A percentile compares a stretch with the other conserved stretches of the same genome.
These are phyloP conservation scores for Tricholomella constricta DNA, from an alignment of 768 basidiomycete species.

Conservation along the genomic window DNA sequence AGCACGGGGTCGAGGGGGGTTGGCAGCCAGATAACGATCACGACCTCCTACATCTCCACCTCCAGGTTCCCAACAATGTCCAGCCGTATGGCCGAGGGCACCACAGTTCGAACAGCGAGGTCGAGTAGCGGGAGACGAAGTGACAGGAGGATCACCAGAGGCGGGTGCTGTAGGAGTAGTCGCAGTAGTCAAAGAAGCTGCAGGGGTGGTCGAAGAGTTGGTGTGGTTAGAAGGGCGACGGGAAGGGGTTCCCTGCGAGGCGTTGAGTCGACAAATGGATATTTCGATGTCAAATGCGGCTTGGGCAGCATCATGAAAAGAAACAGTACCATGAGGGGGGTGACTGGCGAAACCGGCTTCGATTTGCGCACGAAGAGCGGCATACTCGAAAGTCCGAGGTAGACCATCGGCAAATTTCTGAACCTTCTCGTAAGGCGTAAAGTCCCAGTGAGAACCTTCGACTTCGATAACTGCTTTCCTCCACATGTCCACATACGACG, in stretches of 20 bases:
- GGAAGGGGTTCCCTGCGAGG: not conserved
- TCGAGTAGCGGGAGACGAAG: not conserved
- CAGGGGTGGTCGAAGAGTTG: too few relatives aligned
- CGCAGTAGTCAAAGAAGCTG: not conserved
- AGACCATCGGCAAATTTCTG: constrained; percentile 2
- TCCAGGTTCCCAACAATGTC: constrained; percentile 3
- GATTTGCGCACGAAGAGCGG: not conserved
- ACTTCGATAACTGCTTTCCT: too few relatives aligned
- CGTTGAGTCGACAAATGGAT: not conserved
- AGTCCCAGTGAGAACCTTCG: too few relatives aligned
- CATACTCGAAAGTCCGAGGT: not conserved
- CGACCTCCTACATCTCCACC: not conserved
- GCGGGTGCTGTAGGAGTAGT: not conserved
- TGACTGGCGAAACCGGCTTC: not conserved
- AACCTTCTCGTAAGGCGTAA: not conserved
- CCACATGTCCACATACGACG: too few relatives aligned
- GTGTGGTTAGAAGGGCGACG: not conserved
- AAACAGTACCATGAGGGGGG: not conserved
- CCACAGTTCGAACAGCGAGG: not conserved
- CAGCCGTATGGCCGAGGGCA: not conserved
- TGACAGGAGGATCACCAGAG: not conserved
- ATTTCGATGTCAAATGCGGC: not conserved
- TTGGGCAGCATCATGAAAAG: not conserved
- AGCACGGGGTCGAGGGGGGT: not conserved
- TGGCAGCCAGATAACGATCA: not conserved